Evolutionary conservation across 2,329 filamentous ascomycete species (phyloP), one percentile per base, ranked within the genome.

Genomic region (Ophiostoma angusticollis): DNA sequence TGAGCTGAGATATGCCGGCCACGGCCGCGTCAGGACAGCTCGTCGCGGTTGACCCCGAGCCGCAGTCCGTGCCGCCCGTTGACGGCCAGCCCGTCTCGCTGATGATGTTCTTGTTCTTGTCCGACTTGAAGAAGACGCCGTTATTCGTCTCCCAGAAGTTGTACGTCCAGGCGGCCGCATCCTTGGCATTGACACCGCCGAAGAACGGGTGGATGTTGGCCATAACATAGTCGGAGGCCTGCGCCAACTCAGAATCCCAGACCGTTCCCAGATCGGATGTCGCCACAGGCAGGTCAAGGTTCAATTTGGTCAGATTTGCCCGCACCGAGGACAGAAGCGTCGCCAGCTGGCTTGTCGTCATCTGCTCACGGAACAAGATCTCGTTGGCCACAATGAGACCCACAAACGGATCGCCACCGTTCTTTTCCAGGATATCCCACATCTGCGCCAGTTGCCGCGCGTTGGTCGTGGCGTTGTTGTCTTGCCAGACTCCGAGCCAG

Each of bases 191-290:
- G 11, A 84, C 75, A 33, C 89, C 89, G 0, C 79, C 82, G 54
- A 96, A 96, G 68, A 96, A 95, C 0, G 91, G 89, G 55, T 96
- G 91, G 39, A 96, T 84, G 55, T 96, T 96, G 49, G 84, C 81
- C 87, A 96, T 95, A 59, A 96, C 78, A 52, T 84, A 78, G 58
- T 96, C 87, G 30, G 84, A 82, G 37, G 75, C 68, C 4, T 61
- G 50, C 0, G 81, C 82, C 14, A 96, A 72, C 2, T 68, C 64
- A 0, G 68, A 53, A 3, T 76, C 80, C 89, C 89, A 96, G 52
- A 89, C 81, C 52, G 91, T 80, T 19, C 89, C 89, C 0, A 96
- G 68, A 55, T 96, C 89, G 0, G 83, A 86, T 0, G 85, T 93
- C 1, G 86, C 84, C 11, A 96, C 74, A 0, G 83, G 83, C 9